A percentile compares a stretch with the other conserved stretches of the same genome.
phyloP scores from a whole-genome alignment of 2,329 filamentous ascomycete genomes.

The Cryphonectria nitschkei region DNA sequence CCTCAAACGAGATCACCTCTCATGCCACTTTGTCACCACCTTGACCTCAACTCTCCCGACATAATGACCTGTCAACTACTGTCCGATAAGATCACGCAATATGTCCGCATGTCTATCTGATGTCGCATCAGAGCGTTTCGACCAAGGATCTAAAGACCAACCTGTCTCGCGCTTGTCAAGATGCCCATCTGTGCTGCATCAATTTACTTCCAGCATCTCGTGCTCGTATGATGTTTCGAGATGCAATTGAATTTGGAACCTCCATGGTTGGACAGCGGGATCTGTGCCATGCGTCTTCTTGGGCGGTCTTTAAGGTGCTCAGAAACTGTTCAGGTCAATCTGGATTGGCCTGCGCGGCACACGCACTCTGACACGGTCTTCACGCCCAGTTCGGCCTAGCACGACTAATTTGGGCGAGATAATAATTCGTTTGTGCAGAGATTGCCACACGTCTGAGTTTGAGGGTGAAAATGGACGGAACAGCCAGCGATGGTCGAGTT shows the following conservation, averaged over 20 bases:
- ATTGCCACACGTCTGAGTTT: conserved; percentile 60
- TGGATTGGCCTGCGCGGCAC: conserved; percentile 62
- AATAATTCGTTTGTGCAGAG: conserved; percentile 62
- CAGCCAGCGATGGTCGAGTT: conserved; percentile 55
- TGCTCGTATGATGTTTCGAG: not conserved
- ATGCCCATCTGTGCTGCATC: not conserved
- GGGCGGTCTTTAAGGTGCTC: conserved; percentile 60
- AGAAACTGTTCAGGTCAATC: conserved; percentile 68
- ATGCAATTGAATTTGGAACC: not conserved
- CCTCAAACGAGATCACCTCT: conserved; percentile 48
- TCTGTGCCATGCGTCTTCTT: conserved; percentile 73
- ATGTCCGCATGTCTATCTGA: conserved; percentile 57
- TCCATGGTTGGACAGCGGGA: conserved; percentile 61
- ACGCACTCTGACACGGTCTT: conserved; percentile 61
- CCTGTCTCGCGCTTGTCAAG: not conserved
- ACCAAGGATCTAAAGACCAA: conserved; percentile 45
- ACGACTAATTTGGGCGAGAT: conserved; percentile 71
- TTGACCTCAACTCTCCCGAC: conserved; percentile 50
- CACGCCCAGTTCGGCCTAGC: conserved; percentile 64
- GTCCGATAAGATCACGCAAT: conserved; percentile 59
- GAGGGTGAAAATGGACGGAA: conserved; percentile 67
- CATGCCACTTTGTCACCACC: conserved; percentile 48
- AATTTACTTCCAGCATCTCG: not conserved
- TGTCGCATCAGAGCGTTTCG: conserved; percentile 42
- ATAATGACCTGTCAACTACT: conserved; percentile 57